Evolutionary conservation across 2,329 filamentous ascomycete species (phyloP), one percentile per base, ranked within the genome.

Genomic region (Fusarium euwallaceae): DNA sequence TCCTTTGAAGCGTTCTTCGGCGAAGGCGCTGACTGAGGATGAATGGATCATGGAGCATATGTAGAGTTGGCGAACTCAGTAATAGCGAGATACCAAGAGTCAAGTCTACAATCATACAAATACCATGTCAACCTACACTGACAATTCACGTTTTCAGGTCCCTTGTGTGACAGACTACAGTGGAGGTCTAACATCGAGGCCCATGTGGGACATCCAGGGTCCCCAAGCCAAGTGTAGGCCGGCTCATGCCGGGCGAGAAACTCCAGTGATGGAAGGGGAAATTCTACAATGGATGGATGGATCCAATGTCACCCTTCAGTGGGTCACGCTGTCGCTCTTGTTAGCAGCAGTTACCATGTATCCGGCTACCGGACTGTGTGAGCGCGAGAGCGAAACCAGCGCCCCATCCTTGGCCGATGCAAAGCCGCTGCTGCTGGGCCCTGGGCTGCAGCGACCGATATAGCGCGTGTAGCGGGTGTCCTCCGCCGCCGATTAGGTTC

Each of bases 1-100:
- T 8, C 81, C 82, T 22, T 67, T 61, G 8, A 73, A 80, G 12
- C 78, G 82, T 14, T 68, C 65, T 8, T 78, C 81, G 7, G 80
- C 82, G 0, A 80, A 76, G 59, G 72, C 69, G 20, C 65, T 84
- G 20, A 71, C 74, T 6, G 43, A 81, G 1, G 78, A 82, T 45
- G 71, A 77, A 29, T 83, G 82, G 81, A 76, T 82, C 9, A 63
- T 29, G 59, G 20, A 66, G n/a, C 32, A 73, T 34, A 53, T 76
- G 61, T 73, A 66, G 29, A 45, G 20, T 45, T 45, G 20, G 11
- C 41, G 20, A 45, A 10, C 41, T 22, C n/a, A 22, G 41, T 14
- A 22, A 45, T 45, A 45, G 41, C 20, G 20, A 45, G 32, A 34
- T 34, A 34, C 32, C 32, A 34, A 34, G 32, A 34, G 29, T 32